Percentiles rank a stretch among this genome's conserved stretches.
Evolutionary conservation across 1,284 basidiomycete genomes (phyloP).

Genomic region (Lignosus rhinocerotis): DNA sequence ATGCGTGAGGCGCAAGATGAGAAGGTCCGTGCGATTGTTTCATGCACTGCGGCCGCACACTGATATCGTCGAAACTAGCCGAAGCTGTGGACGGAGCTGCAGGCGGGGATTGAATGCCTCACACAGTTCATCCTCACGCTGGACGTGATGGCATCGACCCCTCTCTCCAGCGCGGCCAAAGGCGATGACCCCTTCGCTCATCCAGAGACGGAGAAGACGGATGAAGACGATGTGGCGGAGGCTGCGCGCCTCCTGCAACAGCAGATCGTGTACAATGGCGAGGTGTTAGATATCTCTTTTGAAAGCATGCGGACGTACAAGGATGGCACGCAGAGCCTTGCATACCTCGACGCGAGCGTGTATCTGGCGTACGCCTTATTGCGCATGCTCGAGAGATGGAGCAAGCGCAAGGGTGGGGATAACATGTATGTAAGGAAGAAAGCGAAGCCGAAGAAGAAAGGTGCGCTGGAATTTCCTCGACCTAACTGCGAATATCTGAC

Average conservation of each 20-base stretch:
- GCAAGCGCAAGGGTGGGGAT: conserved; percentile 59
- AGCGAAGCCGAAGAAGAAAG: conserved; percentile 51
- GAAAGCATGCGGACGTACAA: conserved; percentile 78
- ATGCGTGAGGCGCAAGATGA: conserved; percentile 88
- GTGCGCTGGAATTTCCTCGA: conserved; percentile 3
- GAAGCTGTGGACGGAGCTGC: conserved; percentile 89
- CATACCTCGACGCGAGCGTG: conserved; percentile 85
- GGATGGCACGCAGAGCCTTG: conserved; percentile 65
- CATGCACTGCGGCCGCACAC: background rate
- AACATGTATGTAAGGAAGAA: conserved; percentile 81
- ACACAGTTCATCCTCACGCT: conserved; percentile 86
- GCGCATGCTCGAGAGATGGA: conserved; percentile 85
- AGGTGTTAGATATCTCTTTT: conserved; percentile 84
- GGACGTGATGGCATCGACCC: conserved; percentile 55
- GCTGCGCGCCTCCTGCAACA: conserved; percentile 81
- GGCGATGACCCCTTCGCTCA: conserved; percentile 4
- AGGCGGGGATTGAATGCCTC: conserved; percentile 91
- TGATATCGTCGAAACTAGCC: conserved; percentile 50
- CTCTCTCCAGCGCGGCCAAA: conserved; percentile 22
- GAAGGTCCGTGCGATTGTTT: conserved; percentile 54
- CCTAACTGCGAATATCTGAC: background rate
- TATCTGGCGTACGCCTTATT: conserved; percentile 81
- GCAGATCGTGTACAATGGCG: conserved; percentile 91
- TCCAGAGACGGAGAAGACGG: conserved; percentile 6
- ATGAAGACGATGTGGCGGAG: conserved; percentile 65